These are phyloP conservation scores for Turnera subulata DNA, from an alignment of 345 rosid species.

Conservation along the genomic window DNA sequence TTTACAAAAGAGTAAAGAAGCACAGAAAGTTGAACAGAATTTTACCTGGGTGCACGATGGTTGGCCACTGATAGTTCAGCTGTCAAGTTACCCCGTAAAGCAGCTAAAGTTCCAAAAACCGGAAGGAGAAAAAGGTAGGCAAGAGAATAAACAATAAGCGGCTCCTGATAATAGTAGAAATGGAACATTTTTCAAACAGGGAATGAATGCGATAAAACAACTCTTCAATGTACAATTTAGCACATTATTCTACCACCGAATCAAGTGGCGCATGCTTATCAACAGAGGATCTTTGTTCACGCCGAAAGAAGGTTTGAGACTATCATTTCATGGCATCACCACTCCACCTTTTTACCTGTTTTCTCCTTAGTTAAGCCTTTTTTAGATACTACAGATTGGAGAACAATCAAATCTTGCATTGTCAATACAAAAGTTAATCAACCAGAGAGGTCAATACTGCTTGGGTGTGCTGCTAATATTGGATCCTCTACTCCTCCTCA, in stretches of 20 bases:
- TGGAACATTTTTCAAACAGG: slow-evolving; percentile 11
- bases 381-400: too few relatives aligned
- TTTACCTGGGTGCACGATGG: slow-evolving; percentile 12
- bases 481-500: not conserved
- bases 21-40: not conserved
- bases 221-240: not conserved
- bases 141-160: not conserved
- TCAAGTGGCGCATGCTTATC: slow-evolving; percentile 29
- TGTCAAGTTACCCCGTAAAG: slow-evolving; percentile 12
- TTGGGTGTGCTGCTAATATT: too few relatives aligned
- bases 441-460: too few relatives aligned
- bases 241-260: slow-evolving; percentile 18
- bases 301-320: not conserved
- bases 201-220: not conserved
- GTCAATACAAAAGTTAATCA: too few relatives aligned
- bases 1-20: too few relatives aligned
- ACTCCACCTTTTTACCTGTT: too few relatives aligned
- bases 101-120: not conserved
- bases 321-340: slow-evolving; percentile 9
- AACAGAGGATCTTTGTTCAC: not conserved
- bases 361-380: too few relatives aligned
- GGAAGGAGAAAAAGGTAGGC: not conserved
- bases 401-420: slow-evolving; percentile 6
- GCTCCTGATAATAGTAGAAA: not conserved
- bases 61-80: slow-evolving; percentile 15